Evolutionary conservation across 2,329 filamentous ascomycete genomes (phyloP).

Genomic region (Fusarium oligoseptatum): DNA sequence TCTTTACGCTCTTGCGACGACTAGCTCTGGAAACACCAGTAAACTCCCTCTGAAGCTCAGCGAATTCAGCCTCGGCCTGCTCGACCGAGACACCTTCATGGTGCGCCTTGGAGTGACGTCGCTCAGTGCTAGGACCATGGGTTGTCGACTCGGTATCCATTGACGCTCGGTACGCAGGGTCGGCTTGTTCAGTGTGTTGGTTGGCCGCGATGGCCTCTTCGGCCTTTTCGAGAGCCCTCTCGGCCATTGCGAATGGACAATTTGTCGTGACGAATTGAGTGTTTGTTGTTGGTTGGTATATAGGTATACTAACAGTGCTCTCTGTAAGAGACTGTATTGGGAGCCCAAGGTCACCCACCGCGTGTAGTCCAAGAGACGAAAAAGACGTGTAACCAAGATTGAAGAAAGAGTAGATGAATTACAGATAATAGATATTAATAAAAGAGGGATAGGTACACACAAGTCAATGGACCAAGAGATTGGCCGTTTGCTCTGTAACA

Average conservation of each 20-base stretch:
- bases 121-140: conserved; percentile 38
- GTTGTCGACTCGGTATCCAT: conserved; percentile 49
- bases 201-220: conserved; percentile 49
- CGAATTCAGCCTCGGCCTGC: conserved; percentile 78
- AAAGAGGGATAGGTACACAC: conserved; percentile 15
- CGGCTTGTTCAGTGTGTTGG: conserved; percentile 44
- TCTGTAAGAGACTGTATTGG: conserved; percentile 38
- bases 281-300: conserved; percentile 10
- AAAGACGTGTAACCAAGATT: neutral
- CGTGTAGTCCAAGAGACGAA: conserved; percentile 12
- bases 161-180: conserved; percentile 39
- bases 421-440: conserved; percentile 7
- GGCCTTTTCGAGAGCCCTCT: conserved; percentile 46
- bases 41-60: conserved; percentile 73
- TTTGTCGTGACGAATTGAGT: neutral
- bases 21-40: conserved; percentile 69
- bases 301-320: conserved; percentile 24
- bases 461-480: conserved; percentile 14
- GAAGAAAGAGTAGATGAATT: neutral
- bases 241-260: conserved; percentile 42
- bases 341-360: conserved; percentile 47
- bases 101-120: conserved; percentile 33
- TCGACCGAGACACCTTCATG: conserved; percentile 72
- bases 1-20: conserved; percentile 46
- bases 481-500: conserved; percentile 1